Conservation (phyloP, 768 basidiomycete genomes). For the Mycena capillaripes region DNA sequence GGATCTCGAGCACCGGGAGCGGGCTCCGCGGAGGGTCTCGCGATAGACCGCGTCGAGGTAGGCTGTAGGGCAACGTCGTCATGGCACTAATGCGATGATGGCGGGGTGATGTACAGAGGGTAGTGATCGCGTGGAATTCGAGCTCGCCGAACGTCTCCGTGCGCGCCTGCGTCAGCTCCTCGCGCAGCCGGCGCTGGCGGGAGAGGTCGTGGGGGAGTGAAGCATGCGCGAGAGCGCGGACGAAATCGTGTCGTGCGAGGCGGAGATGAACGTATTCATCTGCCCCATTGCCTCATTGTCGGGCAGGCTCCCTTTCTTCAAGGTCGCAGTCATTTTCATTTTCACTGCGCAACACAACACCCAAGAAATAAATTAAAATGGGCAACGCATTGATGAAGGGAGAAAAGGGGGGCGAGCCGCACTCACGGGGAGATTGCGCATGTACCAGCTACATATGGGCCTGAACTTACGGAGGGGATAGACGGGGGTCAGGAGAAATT, state of each 20-base stretch:
- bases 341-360: background rate
- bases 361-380: background rate
- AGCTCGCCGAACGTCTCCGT: slow-evolving; percentile 2
- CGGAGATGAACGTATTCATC: slow-evolving; percentile 19
- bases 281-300: slow-evolving; percentile 21
- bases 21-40: slow-evolving; percentile 24
- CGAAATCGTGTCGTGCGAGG: slow-evolving; percentile 17
- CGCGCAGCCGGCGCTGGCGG: slow-evolving; percentile 19
- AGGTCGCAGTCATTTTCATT: slow-evolving; percentile 8
- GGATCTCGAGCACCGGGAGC: slow-evolving; percentile 30
- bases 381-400: background rate
- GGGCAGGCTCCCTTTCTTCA: slow-evolving; percentile 13
- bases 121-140: slow-evolving; percentile 12
- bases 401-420: background rate
- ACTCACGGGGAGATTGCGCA: slow-evolving; percentile 15
- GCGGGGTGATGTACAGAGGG: slow-evolving; percentile 5
- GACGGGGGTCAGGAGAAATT: too few species aligned
- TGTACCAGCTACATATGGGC: slow-evolving; percentile 20
- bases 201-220: slow-evolving; percentile 21
- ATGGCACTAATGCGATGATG: background rate
- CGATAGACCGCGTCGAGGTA: slow-evolving; percentile 18
- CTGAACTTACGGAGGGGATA: slow-evolving; percentile 18
- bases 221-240: slow-evolving; percentile 11
- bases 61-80: slow-evolving; percentile 10
- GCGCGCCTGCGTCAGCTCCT: slow-evolving; percentile 11